Evolutionary conservation across 1,284 basidiomycete genomes (phyloP).

Genomic region (Marasmius tenuissimus): DNA sequence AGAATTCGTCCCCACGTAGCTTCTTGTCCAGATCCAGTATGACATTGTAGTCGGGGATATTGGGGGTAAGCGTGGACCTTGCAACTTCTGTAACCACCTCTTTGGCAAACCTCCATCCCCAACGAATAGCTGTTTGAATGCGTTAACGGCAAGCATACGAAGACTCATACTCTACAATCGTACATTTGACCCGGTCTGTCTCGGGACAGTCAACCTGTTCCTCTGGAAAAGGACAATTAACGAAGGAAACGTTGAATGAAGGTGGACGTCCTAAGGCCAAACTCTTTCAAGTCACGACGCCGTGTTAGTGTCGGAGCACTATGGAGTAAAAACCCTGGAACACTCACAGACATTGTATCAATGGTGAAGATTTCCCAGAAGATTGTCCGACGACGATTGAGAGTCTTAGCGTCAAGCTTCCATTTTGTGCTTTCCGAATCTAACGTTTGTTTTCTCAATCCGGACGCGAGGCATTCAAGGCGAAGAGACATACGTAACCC

Average conservation of each 20-base stretch:
- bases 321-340: neutral
- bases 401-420: constrained; percentile 42
- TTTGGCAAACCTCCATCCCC: constrained; percentile 2
- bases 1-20: constrained; percentile 10
- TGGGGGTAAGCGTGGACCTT: constrained; percentile 5
- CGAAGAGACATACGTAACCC: constrained; percentile 45
- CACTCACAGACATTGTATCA: constrained; percentile 12
- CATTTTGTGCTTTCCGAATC: constrained; percentile 26
- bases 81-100: constrained; percentile 12
- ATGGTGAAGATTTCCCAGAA: constrained; percentile 17
- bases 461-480: constrained; percentile 9
- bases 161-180: neutral
- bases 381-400: constrained; percentile 26
- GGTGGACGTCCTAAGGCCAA: constrained; percentile 39
- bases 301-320: neutral
- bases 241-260: constrained; percentile 34
- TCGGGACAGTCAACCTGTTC: constrained; percentile 27
- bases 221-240: constrained; percentile 36
- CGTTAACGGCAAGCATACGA: neutral
- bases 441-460: neutral
- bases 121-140: neutral
- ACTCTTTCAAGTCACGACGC: constrained; percentile 19
- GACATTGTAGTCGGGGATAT: constrained; percentile 11
- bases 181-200: constrained; percentile 20
- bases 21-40: constrained; percentile 16